Evolutionary conservation across 1,139 yeast genomes (phyloP).

Genomic region (Suhomyces maxii): DNA sequence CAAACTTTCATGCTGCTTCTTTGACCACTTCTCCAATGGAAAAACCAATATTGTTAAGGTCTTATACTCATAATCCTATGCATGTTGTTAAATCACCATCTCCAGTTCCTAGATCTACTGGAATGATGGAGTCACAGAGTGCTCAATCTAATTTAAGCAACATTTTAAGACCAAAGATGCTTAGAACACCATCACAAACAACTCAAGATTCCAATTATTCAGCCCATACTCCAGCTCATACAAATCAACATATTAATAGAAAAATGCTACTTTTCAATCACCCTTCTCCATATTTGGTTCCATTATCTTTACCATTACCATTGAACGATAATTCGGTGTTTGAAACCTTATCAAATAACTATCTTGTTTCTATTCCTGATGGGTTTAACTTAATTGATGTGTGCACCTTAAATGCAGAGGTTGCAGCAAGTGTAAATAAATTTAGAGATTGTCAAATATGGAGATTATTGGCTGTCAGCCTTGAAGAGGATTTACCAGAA

Average conservation of each 20-base stretch:
- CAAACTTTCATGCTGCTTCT: conserved; percentile 17
- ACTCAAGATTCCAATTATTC: conserved; percentile 38
- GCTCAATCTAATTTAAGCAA: conserved; percentile 2
- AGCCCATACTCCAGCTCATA: conserved; percentile 15
- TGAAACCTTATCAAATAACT: conserved; percentile 42
- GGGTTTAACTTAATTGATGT: conserved; percentile 52
- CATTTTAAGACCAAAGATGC: conserved; percentile 27
- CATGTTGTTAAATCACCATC: conserved; percentile 18
- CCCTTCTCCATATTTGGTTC: conserved; percentile 47
- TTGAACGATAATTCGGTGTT: conserved; percentile 44
- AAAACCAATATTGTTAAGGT: conserved; percentile 18
- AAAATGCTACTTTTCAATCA: conserved; percentile 18
- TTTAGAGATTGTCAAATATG: conserved; percentile 68
- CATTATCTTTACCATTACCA: conserved; percentile 45
- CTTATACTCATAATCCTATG: conserved; percentile 16
- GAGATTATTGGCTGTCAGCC: conserved; percentile 60
- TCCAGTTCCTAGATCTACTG: conserved; percentile 14
- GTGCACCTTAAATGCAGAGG: conserved; percentile 58
- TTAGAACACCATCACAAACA: conserved; percentile 36
- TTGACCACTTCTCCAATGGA: conserved; percentile 28
- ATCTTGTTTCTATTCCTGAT: conserved; percentile 46
- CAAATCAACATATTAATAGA: conserved; percentile 8
- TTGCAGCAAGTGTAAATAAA: conserved; percentile 55
- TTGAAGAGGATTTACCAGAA: conserved; percentile 43
- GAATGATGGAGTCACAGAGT: conserved; percentile 6